Base-by-base conservation (phyloP, 257 asterid species). In the Solanum chiquidenum region DNA sequence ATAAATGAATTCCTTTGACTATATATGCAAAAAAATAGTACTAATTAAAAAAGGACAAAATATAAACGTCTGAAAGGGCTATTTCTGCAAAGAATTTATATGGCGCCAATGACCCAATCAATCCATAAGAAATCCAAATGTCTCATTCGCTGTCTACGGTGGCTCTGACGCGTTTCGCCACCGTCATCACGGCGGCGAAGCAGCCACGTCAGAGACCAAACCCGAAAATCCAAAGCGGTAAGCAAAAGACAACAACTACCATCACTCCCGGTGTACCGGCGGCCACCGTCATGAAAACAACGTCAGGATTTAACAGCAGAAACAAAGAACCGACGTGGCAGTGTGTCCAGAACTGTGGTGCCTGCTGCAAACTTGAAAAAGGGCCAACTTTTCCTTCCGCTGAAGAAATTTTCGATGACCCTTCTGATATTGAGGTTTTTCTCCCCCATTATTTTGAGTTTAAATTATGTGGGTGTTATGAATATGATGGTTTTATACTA, bases 351-450 rank as follows among this genome's bases (percentile, higher is more conserved):
- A 93, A 92, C 55, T 96, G 99, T 88, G 99, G 99, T 31, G 99
- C 99, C 16, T 96, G 99, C 90, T 96, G 99, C 90, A 96, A 96
- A 77, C 97, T 96, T 82, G 92, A 95, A 23, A 96, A 96, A 87
- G 98, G 97, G 77, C 98, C 97, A 62, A 86, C 89, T 27, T 96
- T 96, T 83, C 99, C 99, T 10, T 90, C 94, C 37, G 90, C 98
- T 20, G 98, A 93, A 69, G 98, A 96, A 80, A 89, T 96, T 55
- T 95, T 96, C 71, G 98, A 95, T 6, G 97, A 94, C 89, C 95
- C 95, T 90, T 90, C 95, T 82, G 98, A 96, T 77, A 33, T 93
- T 60, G 87, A 96, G 99, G 99, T 96, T 86, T n/a, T 71, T 74
- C 74, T 89, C 83, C 77, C 0, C 25, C 29, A 27, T 58, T 25